A percentile compares a stretch with the other conserved stretches of the same genome.
Evolutionary conservation across 352 stramenopile species (phyloP).

Genomic region (Pythium phragmitis): DNA sequence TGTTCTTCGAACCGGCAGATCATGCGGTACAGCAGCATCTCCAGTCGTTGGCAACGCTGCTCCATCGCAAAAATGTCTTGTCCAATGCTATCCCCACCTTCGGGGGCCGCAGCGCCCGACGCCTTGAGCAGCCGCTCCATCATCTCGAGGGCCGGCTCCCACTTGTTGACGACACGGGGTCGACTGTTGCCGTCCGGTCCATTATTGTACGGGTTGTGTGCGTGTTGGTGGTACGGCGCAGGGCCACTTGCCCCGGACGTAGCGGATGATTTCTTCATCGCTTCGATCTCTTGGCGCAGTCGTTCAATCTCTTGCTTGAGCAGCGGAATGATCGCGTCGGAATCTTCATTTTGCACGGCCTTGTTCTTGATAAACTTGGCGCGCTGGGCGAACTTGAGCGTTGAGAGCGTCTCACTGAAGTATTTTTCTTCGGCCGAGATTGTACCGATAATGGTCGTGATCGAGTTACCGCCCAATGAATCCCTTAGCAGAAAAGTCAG

Average conservation of each 20-base stretch:
- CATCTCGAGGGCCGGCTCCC: conserved; percentile 76
- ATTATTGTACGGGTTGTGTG: conserved; percentile 27
- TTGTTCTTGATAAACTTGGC: conserved; percentile 91
- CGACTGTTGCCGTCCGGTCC: conserved; percentile 21
- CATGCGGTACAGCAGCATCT: conserved; percentile 86
- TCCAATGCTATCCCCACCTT: conserved; percentile 40
- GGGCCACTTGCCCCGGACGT: background rate
- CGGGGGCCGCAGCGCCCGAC: conserved; percentile 46
- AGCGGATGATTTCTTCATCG: conserved; percentile 27
- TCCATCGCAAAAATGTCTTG: conserved; percentile 43
- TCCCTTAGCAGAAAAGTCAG: conserved; percentile 81
- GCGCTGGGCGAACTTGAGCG: conserved; percentile 85
- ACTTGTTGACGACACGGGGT: conserved; percentile 58
- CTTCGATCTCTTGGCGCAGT: conserved; percentile 58
- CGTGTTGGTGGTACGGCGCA: conserved; percentile 22
- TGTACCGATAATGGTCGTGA: conserved; percentile 84
- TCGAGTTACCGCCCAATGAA: conserved; percentile 82
- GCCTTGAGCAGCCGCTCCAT: conserved; percentile 73
- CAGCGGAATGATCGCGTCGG: conserved; percentile 67
- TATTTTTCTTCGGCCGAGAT: conserved; percentile 82
- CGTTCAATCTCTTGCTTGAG: conserved; percentile 77
- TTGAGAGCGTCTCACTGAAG: conserved; percentile 85
- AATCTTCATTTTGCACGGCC: conserved; percentile 83
- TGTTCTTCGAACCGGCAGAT: conserved; percentile 86
- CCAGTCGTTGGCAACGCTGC: conserved; percentile 62